These are phyloP conservation scores for Yarrowia hollandica DNA, from an alignment of 805 yeast species.

Conservation along the genomic window DNA sequence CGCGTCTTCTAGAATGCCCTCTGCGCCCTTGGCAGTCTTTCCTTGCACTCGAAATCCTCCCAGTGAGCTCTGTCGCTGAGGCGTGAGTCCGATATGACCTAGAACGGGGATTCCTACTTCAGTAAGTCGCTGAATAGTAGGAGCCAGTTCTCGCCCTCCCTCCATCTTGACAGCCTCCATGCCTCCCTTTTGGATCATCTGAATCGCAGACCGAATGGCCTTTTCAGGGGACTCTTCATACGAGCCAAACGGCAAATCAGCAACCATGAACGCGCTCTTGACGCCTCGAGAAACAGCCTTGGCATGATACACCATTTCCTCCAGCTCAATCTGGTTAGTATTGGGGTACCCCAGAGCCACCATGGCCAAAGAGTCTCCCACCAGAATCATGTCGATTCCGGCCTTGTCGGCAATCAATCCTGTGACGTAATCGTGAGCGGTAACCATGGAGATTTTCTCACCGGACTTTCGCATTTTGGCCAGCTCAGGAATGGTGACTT, in stretches of 20 bases:
- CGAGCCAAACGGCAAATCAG: slow-evolving; percentile 87
- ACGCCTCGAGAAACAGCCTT: slow-evolving; percentile 75
- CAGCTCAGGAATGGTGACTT: slow-evolving; percentile 48
- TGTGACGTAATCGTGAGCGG: slow-evolving; percentile 86
- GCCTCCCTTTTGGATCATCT: slow-evolving; percentile 53
- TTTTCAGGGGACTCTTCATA: slow-evolving; percentile 65
- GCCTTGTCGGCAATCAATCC: slow-evolving; percentile 67
- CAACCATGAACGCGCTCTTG: slow-evolving; percentile 63
- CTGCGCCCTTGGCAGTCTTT: slow-evolving; percentile 52
- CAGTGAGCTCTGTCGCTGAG: slow-evolving; percentile 73
- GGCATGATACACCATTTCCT: slow-evolving; percentile 73
- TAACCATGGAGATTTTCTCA: slow-evolving; percentile 57
- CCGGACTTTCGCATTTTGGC: slow-evolving; percentile 41
- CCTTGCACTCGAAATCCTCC: slow-evolving; percentile 94
- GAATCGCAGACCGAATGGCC: slow-evolving; percentile 60
- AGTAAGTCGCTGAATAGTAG: slow-evolving; percentile 57
- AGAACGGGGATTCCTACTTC: slow-evolving; percentile 80
- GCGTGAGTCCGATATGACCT: slow-evolving; percentile 92
- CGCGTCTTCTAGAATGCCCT: slow-evolving; percentile 64
- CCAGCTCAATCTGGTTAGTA: slow-evolving; percentile 70
- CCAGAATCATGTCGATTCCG: slow-evolving; percentile 65
- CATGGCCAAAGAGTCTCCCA: slow-evolving; percentile 95
- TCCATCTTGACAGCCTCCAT: slow-evolving; percentile 83
- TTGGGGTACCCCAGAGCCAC: slow-evolving; percentile 73
- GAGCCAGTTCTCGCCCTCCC: slow-evolving; percentile 64